A percentile compares a stretch with the other conserved stretches of the same genome.
Conservation (phyloP, 495 filamentous ascomycete species). For the Cenococcum geophilum region DNA sequence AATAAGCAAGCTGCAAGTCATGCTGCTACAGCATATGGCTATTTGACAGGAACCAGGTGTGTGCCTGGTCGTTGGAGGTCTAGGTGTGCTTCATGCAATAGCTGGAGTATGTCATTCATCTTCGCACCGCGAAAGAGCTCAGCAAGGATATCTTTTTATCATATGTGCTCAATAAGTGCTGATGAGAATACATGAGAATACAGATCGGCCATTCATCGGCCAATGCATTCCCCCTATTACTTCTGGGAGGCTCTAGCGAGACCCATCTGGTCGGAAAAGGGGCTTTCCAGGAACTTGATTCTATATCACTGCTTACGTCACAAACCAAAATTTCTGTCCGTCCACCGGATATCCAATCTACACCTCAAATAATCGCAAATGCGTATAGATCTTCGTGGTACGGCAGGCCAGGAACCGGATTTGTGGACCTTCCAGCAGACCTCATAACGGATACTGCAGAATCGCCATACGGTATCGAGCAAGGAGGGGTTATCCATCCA, state of each 20-base stretch:
- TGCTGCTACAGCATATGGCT: conserved; percentile 59
- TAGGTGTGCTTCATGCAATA: conserved; percentile 58
- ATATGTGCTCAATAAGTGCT: no score
- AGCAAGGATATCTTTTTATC: not conserved
- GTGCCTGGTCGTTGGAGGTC: conserved; percentile 60
- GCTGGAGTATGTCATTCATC: conserved; percentile 42
- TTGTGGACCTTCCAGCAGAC: conserved; percentile 58
- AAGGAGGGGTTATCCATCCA: conserved; percentile 32
- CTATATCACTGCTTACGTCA: conserved; percentile 51
- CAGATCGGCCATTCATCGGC: conserved; percentile 49
- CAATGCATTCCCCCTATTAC: conserved; percentile 55
- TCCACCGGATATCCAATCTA: conserved; percentile 43
- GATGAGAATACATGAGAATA: not conserved
- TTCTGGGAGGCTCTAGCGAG: conserved; percentile 55
- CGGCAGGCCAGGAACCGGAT: conserved; percentile 53
- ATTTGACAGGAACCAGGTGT: conserved; percentile 58
- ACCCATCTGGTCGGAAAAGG: conserved; percentile 50
- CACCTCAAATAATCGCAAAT: conserved; percentile 48
- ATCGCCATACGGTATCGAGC: conserved; percentile 4
- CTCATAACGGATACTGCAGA: conserved; percentile 45
- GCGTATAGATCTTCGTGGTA: conserved; percentile 54
- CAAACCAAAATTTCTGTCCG: conserved; percentile 55
- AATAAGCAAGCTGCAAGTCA: conserved; percentile 63
- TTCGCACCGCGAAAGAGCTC: not conserved
- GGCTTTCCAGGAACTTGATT: conserved; percentile 59